phyloP scores from a whole-genome alignment of 768 basidiomycete species.

The Naganishia antarctica region DNA sequence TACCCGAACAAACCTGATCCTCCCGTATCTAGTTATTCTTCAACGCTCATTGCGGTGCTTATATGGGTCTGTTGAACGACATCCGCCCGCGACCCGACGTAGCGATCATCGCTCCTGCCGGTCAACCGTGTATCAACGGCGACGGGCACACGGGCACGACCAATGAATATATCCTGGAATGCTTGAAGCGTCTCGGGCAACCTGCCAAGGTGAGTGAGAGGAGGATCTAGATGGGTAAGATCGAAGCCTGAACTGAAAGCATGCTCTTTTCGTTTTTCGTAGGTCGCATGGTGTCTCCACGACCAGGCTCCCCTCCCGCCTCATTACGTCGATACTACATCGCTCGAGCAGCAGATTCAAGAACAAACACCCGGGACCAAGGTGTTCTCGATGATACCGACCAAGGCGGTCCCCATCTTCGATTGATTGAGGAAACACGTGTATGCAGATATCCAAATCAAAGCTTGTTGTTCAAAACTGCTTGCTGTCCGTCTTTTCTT shows the following conservation, averaged over 20 bases:
- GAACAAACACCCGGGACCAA: not conserved
- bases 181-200: slow-evolving; percentile 17
- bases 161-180: slow-evolving; percentile 11
- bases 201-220: not conserved
- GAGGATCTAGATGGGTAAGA: too few relatives aligned
- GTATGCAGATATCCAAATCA: too few relatives aligned
- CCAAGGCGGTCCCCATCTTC: too few relatives aligned
- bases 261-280: too few relatives aligned
- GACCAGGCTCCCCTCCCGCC: slow-evolving; percentile 7
- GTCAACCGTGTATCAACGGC: slow-evolving; percentile 7
- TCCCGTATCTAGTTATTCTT: not conserved
- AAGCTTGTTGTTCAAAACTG: too few relatives aligned
- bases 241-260: too few relatives aligned
- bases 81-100: slow-evolving; percentile 7
- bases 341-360: not conserved
- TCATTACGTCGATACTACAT: slow-evolving; percentile 3
- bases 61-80: slow-evolving; percentile 6
- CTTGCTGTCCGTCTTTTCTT: too few relatives aligned
- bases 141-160: not conserved
- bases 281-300: not conserved
- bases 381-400: too few relatives aligned
- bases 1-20: not conserved
- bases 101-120: slow-evolving; percentile 1
- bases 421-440: too few relatives aligned
- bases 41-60: slow-evolving; percentile 8